Base-by-base conservation (phyloP, 1,284 basidiomycete species). In the Cryptococcus maquisensis region DNA sequence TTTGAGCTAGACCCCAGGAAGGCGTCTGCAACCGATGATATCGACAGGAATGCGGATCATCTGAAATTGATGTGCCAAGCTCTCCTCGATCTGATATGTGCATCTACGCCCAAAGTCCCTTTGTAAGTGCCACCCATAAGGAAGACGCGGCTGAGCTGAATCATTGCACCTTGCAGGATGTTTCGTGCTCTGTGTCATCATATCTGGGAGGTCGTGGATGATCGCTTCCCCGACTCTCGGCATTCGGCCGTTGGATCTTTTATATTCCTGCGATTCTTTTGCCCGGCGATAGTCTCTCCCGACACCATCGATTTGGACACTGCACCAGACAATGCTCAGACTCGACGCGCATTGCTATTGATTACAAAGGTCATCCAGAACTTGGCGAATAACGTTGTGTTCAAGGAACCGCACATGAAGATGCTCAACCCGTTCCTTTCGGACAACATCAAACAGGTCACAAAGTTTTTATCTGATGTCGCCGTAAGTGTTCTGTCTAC, bases 361-460 rank as follows among this genome's bases (percentile, higher is more conserved):
- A 87, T 95, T 59, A 88, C 90, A 38, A 94, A 93, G 75, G 86
- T 95, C 53, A 86, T 94, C 47, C 90, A 95, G 74, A 93, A 91
- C 68, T 77, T 95, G 35, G 90, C 90, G 13, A 96, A 95, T 77
- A 94, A 95, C 63, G 87, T 94, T 39, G 84, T 89, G 63, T 94
- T 94, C 70, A 91, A 94, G 67, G 77, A 79, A 47, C 82, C 84
- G 3, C 86, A 90, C 65, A 90, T 93, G 87, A 84, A 84, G 45
- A 80, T 82, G 21, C 73, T 94, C 52, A 94, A 94, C 70, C 79
- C 82, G 13, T 92, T 92, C 75, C 75, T 94, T 47, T 79, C 82
- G 52, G 81, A 80, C 20, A 89, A 92, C 61, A 90, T 92, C 55
- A 79, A 84, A 26, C 85, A 84, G 49, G 85, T 95, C 40, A 90